A percentile compares a stretch with the other conserved stretches of the same genome.
These are phyloP conservation scores for Codiaeum variegatum DNA, from an alignment of 441 rosid genomes.

Conservation along the genomic window DNA sequence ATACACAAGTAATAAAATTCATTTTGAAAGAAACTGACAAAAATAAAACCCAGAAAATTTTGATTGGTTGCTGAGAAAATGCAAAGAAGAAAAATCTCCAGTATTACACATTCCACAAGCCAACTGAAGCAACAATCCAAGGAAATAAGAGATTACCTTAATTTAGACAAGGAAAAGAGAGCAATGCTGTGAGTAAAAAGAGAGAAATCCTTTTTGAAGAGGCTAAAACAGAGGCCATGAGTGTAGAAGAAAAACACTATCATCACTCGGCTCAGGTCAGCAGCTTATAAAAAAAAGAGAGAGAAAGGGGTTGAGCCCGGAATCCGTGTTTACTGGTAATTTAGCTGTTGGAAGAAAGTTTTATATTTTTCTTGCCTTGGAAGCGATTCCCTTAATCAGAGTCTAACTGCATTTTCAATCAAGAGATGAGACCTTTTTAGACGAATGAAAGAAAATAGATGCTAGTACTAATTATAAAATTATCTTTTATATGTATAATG, in stretches of 20 bases:
- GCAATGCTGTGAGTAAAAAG: background rate
- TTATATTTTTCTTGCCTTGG: constrained; percentile 39
- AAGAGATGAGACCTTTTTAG: background rate
- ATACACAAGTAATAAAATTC: background rate
- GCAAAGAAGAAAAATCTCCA: background rate
- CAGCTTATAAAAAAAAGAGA: constrained; percentile 1
- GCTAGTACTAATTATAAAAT: no score
- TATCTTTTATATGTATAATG: no score
- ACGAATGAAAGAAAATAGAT: background rate
- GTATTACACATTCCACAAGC: background rate
- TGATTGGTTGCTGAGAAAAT: background rate
- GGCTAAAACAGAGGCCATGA: constrained; percentile 5
- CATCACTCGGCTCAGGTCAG: background rate
- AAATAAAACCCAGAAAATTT: background rate
- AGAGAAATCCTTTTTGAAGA: constrained; percentile 21
- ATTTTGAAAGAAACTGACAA: background rate
- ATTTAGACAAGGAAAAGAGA: background rate
- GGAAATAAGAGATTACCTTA: background rate
- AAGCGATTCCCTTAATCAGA: constrained; percentile 51
- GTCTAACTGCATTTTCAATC: constrained; percentile 35
- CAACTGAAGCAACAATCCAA: background rate
- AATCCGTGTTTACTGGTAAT: background rate
- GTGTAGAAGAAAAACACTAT: constrained; percentile 21
- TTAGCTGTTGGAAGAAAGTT: background rate
- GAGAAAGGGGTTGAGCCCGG: constrained; percentile 15